phyloP scores from a whole-genome alignment of 306 rosid genomes.

The Datisca glomerata region DNA sequence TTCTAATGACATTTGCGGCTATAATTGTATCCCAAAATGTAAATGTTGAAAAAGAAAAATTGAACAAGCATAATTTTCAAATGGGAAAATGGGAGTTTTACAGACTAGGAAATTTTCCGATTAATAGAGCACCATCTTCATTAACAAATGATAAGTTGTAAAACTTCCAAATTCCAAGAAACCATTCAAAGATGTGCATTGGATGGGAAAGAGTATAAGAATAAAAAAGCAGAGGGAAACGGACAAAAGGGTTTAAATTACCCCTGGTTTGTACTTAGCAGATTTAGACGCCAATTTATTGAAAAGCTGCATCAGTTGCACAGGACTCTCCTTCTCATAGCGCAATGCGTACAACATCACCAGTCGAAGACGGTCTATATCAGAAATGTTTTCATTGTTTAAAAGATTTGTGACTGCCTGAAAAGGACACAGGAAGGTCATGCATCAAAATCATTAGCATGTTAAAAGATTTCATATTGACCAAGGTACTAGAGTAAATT shows the following conservation, averaged over 20 bases:
- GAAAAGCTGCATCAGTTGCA: conserved; percentile 81
- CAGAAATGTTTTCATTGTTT: conserved; percentile 62
- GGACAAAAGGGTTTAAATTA: conserved; percentile 16
- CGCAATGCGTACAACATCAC: conserved; percentile 92
- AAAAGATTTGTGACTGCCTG: conserved; percentile 78
- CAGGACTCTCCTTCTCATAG: conserved; percentile 90
- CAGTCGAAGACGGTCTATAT: conserved; percentile 60
- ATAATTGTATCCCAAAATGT: neutral
- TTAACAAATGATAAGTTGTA: too few relatives aligned
- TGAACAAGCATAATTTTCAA: neutral
- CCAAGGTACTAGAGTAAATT: too few relatives aligned
- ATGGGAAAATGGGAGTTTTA: neutral
- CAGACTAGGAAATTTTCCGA: neutral
- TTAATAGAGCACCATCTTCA: neutral
- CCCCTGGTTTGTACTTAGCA: conserved; percentile 74
- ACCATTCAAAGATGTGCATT: too few relatives aligned
- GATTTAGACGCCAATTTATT: conserved; percentile 65
- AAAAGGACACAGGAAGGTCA: conserved; percentile 21
- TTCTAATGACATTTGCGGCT: conserved; percentile 6
- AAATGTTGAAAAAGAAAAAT: neutral
- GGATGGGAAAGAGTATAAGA: conserved; percentile 1
- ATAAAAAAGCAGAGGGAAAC: conserved; percentile 1
- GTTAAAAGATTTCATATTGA: too few relatives aligned
- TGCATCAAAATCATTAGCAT: neutral
- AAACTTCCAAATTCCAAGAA: too few relatives aligned